Evolutionary conservation across 1,139 yeast species (phyloP).

Genomic region (Kurtzmaniella natalensis): DNA sequence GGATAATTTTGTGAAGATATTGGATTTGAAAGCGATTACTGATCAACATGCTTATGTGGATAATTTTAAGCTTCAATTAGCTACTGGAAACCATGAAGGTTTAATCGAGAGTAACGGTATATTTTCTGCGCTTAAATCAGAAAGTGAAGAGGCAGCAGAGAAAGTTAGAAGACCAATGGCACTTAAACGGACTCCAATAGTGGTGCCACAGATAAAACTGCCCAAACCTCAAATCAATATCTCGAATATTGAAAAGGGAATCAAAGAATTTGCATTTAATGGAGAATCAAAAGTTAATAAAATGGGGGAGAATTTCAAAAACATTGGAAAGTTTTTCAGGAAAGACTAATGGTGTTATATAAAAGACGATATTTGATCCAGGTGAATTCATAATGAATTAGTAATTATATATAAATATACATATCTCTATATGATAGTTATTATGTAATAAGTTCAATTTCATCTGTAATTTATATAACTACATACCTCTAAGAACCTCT

Average conservation of each 20-base stretch:
- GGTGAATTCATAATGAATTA: too few species aligned
- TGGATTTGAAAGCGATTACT: slow-evolving; percentile 57
- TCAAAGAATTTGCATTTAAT: slow-evolving; percentile 48
- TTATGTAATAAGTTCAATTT: too few species aligned
- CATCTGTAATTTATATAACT: too few species aligned
- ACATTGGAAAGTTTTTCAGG: slow-evolving; percentile 55
- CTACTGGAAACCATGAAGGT: slow-evolving; percentile 41
- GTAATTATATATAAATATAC: too few species aligned
- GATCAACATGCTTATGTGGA: slow-evolving; percentile 41
- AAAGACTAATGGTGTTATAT: slow-evolving; percentile 25
- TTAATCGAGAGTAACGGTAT: slow-evolving; percentile 42
- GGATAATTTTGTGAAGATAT: slow-evolving; percentile 59
- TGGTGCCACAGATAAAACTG: slow-evolving; percentile 1
- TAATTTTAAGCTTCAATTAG: slow-evolving; percentile 53
- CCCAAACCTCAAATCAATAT: slow-evolving; percentile 26
- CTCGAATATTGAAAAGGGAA: slow-evolving; percentile 51
- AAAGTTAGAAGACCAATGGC: slow-evolving; percentile 5
- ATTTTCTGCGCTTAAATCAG: slow-evolving; percentile 22
- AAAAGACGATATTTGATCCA: too few species aligned
- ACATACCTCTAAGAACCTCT: too few species aligned
- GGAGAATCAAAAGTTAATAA: slow-evolving; percentile 57
- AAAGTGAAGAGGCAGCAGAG: slow-evolving; percentile 5
- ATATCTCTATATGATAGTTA: too few species aligned
- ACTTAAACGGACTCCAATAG: background rate
- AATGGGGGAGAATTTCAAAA: slow-evolving; percentile 55